Conservation (phyloP, 176 grass and related monocot species). For the Paspalum notatum region DNA sequence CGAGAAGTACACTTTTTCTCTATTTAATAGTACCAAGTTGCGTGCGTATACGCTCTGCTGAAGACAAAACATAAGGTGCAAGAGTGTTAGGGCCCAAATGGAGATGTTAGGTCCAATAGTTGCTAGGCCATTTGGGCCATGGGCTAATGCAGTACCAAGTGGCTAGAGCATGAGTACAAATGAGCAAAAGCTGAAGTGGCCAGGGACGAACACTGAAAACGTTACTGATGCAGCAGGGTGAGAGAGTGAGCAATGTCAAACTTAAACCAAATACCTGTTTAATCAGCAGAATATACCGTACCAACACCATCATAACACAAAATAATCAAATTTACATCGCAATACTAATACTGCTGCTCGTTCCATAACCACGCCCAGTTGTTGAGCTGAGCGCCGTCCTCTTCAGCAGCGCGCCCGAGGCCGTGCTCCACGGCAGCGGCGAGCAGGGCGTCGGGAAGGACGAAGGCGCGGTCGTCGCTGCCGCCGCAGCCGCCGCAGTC, state of each 20-base stretch:
- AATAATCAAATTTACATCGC: not conserved
- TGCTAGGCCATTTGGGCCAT: too few relatives aligned
- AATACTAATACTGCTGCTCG: constrained; percentile 1
- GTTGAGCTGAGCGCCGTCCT: constrained; percentile 7
- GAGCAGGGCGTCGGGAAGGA: constrained; percentile 38
- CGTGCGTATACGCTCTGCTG: too few relatives aligned
- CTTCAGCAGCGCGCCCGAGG: not conserved
- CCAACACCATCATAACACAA: not conserved
- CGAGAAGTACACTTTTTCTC: too few relatives aligned
- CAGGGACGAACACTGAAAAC: not conserved
- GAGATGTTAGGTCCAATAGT: too few relatives aligned
- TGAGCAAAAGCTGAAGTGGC: too few relatives aligned
- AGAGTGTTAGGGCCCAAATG: too few relatives aligned
- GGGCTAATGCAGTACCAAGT: too few relatives aligned
- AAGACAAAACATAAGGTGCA: too few relatives aligned
- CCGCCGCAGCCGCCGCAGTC: constrained; percentile 33
- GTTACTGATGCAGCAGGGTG: not conserved
- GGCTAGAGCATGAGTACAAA: too few relatives aligned
- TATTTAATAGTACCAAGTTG: too few relatives aligned
- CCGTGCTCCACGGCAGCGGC: not conserved
- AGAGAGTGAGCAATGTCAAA: not conserved
- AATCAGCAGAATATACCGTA: not conserved
- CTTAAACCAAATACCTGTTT: not conserved
- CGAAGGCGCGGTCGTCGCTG: constrained; percentile 43
- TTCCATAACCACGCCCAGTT: constrained; percentile 49